Evolutionary conservation across 495 filamentous ascomycete genomes (phyloP), one percentile per base, ranked within the genome.

Genomic region (Annulohypoxylon moriforme): DNA sequence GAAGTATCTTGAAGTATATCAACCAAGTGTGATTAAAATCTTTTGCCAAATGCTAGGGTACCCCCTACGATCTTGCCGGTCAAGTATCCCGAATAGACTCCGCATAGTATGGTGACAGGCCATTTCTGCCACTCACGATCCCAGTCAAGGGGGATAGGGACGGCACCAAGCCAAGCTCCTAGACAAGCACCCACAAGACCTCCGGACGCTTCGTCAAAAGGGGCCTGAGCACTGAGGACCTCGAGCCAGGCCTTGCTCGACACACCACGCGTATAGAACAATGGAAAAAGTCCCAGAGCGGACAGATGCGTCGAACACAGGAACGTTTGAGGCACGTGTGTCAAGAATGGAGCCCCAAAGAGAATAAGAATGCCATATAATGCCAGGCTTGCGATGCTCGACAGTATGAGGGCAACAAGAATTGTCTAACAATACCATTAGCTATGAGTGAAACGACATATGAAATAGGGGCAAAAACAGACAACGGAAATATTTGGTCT

Each of bases 91-190:
- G 66, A 77, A 55, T 82, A 85, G 31, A 82, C 16, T 1, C 83
- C 84, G 9, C 64, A 76, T 10, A 85, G 64, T 31, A 99, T 92
- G 0, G 96, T 98, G 33, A 98, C 92, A 2, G 96, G 96, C 90
- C 94, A 99, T 77, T 91, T 93, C 86, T 99, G 96, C 96, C 96
- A 99, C 70, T 97, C 94, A 20, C 96, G 89, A 75, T 84, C 93
- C 93, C 94, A 98, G 78, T 98, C 96, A 68, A 99, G 82, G 18
- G 96, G 96, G 76, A 99, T 98, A 0, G 96, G 96, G 34, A 98
- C 89, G 10, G 92, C 92, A 3, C 91, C 91, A n/a, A 92, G 67
- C 91, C 91, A 94, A 40, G 87, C 88, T 4, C 91, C 91, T 3
- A 89, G 56, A n/a, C 89, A 73, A 10, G 82, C 85, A 14, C 92